A percentile compares a stretch with the other conserved stretches of the same genome.
phyloP scores from a whole-genome alignment of 352 stramenopile species.

The Thalassiosira mediterranea region DNA sequence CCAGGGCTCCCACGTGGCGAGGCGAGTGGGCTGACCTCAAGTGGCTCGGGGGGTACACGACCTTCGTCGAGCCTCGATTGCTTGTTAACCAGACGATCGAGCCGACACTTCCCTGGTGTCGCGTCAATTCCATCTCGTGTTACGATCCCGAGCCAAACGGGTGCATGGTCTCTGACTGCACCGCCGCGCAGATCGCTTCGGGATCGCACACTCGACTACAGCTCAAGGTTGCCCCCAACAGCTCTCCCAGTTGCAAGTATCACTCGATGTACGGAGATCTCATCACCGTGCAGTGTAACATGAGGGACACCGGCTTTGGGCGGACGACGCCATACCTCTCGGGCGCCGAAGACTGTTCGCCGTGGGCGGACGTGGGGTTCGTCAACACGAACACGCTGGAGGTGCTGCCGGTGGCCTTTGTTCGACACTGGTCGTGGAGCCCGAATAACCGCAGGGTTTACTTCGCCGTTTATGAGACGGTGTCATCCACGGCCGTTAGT shows the following conservation, averaged over 20 bases:
- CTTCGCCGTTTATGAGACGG: slow-evolving; percentile 5
- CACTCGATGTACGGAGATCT: background rate
- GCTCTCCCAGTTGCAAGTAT: background rate
- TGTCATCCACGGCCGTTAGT: background rate
- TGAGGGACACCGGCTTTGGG: background rate
- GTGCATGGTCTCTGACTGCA: slow-evolving; percentile 13
- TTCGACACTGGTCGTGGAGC: slow-evolving; percentile 9
- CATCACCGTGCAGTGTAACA: background rate
- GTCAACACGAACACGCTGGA: background rate
- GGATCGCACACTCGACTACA: background rate
- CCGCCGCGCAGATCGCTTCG: background rate
- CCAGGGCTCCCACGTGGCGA: background rate
- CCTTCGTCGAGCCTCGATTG: slow-evolving; percentile 1
- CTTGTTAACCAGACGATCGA: slow-evolving; percentile 4
- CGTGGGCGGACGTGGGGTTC: slow-evolving; percentile 11
- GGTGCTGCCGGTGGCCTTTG: background rate
- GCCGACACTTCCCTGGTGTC: background rate
- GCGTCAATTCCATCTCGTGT: too few species aligned
- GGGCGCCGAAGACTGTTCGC: background rate
- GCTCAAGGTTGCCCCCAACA: background rate
- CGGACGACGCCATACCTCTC: background rate
- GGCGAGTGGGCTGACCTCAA: background rate
- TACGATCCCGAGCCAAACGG: background rate
- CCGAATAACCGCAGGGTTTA: background rate
- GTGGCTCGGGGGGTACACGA: background rate